Base-by-base conservation (phyloP, 495 filamentous ascomycete species). In the Daldinia concentrica region DNA sequence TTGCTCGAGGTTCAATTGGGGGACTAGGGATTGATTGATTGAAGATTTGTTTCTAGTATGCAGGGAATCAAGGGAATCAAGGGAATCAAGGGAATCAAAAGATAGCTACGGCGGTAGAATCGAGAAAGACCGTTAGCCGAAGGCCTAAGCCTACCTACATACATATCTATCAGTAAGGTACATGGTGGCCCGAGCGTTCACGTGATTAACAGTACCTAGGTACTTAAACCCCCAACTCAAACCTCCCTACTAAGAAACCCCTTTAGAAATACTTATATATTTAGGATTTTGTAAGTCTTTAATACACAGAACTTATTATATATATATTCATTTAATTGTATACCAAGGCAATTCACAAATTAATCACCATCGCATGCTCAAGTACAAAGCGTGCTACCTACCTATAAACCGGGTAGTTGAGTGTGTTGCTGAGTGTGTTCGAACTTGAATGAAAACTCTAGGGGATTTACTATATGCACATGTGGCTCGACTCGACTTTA, bases 401-500 rank as follows among this genome's bases (percentile, higher is more conserved):
- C n/a, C 15, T 41, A 24, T 22, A 48, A 19, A 12, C 24, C 19
- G 3, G 43, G 43, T 48, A 48, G 17, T 48, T 24, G 43, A 48
- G 26, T 24, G 5, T 48, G 50, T 54, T 30, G 17, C 24, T 24
- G 43, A 48, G 26, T 24, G 5, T 48, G 50, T 54, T 30, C 12
- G 60, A 71, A 73, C 68, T 58, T 30, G 56, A 69, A 74, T 59
- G 34, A 69, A 72, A 62, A 78, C 68, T 79, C 80, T 81, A 82
- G 80, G 61, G 78, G 75, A 75, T 79, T 79, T 78, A 78, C 72
- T 84, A 83, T 84, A 83, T 84, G 82, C 82, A 84, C 82, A 83
- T 73, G 75, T 77, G 71, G 74, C 77, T 76, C 76, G 77, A 71
- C 80, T 74, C 75, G 68, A 77, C 75, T 81, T 78, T 81, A 79